Evolutionary conservation across 2,329 filamentous ascomycete genomes (phyloP), one percentile per base, ranked within the genome.

Genomic region (Coleophoma cylindrospora): DNA sequence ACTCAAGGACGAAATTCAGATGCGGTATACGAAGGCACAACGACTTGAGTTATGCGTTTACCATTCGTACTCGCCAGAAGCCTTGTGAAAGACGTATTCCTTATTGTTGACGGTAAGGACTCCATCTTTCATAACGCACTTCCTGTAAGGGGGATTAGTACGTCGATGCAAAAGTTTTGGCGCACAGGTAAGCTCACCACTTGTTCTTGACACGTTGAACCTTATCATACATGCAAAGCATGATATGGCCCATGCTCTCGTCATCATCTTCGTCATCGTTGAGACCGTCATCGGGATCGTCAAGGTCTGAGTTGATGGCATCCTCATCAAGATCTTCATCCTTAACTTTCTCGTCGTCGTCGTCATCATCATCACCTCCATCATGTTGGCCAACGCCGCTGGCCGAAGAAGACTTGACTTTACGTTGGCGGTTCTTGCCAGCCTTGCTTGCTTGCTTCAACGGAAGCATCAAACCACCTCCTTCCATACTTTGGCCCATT

Each of bases 141-240:
- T 99, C 87, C 87, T 85, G 53, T 59, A 72, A 63, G 66, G 15
- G 17, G 40, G 34, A 54, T 48, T 55, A 50, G 17, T n/a, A 27
- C 13, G 12, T 13, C 32, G 21, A 32, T 32, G 7, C 12, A 5
- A 32, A 3, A 21, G 38, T 14, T 3, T 10, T 10, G 27, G 12
- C 15, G 13, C 10, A 43, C 13, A 50, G 58, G 41, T 53, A 48
- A 32, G 70, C 77, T 47, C 67, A 84, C 89, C 89, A 94, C 81
- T 94, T 99, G 74, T 97, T 99, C 84, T 99, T 99, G 63, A 97
- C 94, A 44, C 94, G 81, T 72, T 97, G 92, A 10, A 99, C 94
- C 75, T 99, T 99, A 75, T 99, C 94, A 67, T 99, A 99, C 67
- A 95, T 96, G 75, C 94, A 99, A 38, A 99, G 84, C 89, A 99